These are phyloP conservation scores for Pyricularia pennisetigena DNA, from an alignment of 2,329 filamentous ascomycete species.

Conservation along the genomic window DNA sequence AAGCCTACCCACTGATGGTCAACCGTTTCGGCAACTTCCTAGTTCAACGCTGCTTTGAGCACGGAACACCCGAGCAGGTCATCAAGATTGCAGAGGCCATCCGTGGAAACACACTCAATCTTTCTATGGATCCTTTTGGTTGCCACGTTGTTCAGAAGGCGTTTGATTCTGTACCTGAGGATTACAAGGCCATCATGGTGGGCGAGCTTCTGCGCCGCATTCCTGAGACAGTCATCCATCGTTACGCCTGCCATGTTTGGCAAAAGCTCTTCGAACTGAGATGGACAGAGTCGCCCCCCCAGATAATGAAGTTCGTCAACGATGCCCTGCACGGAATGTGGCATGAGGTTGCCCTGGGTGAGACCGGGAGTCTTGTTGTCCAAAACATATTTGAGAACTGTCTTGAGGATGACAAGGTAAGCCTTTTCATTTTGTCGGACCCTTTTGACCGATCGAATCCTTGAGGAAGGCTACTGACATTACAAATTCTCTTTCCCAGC, in stretches of 20 bases:
- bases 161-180: slow-evolving; percentile 93
- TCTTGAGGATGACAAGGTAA: slow-evolving; percentile 93
- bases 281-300: slow-evolving; percentile 88
- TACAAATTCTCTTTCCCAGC: slow-evolving; percentile 37
- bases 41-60: slow-evolving; percentile 97
- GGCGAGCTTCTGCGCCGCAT: slow-evolving; percentile 91
- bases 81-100: slow-evolving; percentile 92
- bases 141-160: slow-evolving; percentile 98
- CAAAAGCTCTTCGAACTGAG: slow-evolving; percentile 98
- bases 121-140: slow-evolving; percentile 98
- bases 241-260: slow-evolving; percentile 98
- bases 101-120: slow-evolving; percentile 81
- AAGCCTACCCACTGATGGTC: slow-evolving; percentile 93
- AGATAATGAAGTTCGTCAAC: slow-evolving; percentile 98
- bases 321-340: slow-evolving; percentile 93
- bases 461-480: slow-evolving; percentile 1
- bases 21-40: slow-evolving; percentile 98
- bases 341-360: slow-evolving; percentile 94
- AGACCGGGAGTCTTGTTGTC: slow-evolving; percentile 95
- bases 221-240: slow-evolving; percentile 94
- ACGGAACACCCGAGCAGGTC: slow-evolving; percentile 89
- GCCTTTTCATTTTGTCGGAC: slow-evolving; percentile 11
- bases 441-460: slow-evolving; percentile 4
- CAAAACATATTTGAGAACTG: slow-evolving; percentile 99
- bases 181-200: slow-evolving; percentile 99